These are phyloP conservation scores for Phytophthora syringae DNA, from an alignment of 352 stramenopile species.

Conservation along the genomic window DNA sequence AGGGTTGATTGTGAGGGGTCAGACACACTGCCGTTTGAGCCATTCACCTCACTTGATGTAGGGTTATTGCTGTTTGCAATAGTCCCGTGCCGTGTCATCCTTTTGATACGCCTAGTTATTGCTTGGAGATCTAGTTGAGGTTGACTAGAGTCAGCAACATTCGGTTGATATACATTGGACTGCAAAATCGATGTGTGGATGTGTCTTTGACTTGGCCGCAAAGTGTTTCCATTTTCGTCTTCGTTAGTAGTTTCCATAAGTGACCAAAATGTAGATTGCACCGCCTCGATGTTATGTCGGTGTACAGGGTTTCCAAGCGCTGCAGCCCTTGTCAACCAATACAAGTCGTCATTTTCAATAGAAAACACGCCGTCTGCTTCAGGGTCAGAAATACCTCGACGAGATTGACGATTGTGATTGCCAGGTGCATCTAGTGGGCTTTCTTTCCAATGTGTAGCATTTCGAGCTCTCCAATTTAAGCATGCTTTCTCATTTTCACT, in stretches of 20 bases:
- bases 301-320: background rate
- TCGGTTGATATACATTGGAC: no score
- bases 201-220: no score
- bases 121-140: no score
- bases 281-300: background rate
- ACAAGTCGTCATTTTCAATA: background rate
- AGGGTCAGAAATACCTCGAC: background rate
- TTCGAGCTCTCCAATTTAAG: background rate
- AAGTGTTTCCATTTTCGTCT: no score
- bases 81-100: no score
- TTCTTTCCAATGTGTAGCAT: background rate
- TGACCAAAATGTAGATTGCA: background rate
- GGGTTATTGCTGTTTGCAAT: no score
- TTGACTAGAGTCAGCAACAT: no score
- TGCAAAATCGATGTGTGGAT: no score
- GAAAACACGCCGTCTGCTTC: background rate
- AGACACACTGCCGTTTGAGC: background rate
- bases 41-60: background rate
- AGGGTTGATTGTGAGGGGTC: background rate
- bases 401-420: no score
- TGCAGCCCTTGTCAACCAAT: background rate
- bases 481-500: slow-evolving; percentile 1
- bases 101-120: no score
- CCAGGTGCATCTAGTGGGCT: background rate
- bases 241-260: background rate